Conservation (phyloP, 1,139 yeast genomes). For the Suhomyces anneliseae region DNA sequence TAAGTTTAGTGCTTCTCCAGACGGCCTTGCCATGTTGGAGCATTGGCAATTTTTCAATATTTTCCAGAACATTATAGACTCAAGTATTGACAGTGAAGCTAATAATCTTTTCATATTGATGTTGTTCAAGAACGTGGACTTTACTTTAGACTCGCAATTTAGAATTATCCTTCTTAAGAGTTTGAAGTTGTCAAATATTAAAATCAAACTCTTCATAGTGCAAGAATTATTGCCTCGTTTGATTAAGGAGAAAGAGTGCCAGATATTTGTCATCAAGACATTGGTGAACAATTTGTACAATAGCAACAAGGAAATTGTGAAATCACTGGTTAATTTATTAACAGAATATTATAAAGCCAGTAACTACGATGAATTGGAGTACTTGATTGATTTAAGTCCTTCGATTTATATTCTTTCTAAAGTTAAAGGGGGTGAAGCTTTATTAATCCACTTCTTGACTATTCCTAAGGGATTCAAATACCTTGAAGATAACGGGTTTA, state of each 20-base stretch:
- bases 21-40: conserved; percentile 68
- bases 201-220: conserved; percentile 58
- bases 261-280: conserved; percentile 43
- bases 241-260: conserved; percentile 32
- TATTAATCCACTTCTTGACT: conserved; percentile 32
- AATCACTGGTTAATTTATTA: conserved; percentile 17
- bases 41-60: conserved; percentile 86
- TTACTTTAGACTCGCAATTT: conserved; percentile 63
- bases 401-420: conserved; percentile 29
- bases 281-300: conserved; percentile 75
- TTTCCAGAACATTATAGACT: conserved; percentile 69
- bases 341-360: conserved; percentile 13
- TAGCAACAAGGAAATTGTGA: conserved; percentile 54
- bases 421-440: conserved; percentile 25
- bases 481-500: conserved; percentile 34
- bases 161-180: conserved; percentile 67
- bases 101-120: conserved; percentile 61
- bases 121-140: conserved; percentile 63
- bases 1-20: conserved; percentile 54
- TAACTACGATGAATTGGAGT: conserved; percentile 18
- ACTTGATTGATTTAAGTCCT: conserved; percentile 34
- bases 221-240: conserved; percentile 49
- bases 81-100: conserved; percentile 32
- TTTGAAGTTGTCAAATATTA: conserved; percentile 54
- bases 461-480: conserved; percentile 38